Conservation (phyloP, 1,139 yeast species). For the Candida buenavistaensis region DNA sequence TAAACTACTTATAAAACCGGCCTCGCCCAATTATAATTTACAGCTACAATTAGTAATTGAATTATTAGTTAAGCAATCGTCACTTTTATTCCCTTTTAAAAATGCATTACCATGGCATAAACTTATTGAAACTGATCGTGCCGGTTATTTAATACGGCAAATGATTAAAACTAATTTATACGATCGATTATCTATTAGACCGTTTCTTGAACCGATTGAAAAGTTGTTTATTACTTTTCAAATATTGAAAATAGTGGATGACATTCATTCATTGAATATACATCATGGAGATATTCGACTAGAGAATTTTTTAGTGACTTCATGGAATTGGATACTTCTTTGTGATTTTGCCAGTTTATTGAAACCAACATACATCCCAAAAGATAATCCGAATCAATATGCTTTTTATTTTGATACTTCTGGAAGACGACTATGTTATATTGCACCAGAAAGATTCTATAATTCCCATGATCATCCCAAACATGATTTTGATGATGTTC, state of each 20-base stretch:
- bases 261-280: conserved; percentile 61
- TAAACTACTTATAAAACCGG: conserved; percentile 80
- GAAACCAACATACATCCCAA: conserved; percentile 87
- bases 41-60: conserved; percentile 36
- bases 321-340: conserved; percentile 85
- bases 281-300: conserved; percentile 91
- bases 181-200: conserved; percentile 84
- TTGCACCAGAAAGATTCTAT: conserved; percentile 91
- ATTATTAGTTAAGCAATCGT: conserved; percentile 33
- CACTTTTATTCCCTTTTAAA: conserved; percentile 49
- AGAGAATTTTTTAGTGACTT: conserved; percentile 82
- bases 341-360: conserved; percentile 76
- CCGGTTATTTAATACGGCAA: conserved; percentile 87
- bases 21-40: conserved; percentile 36
- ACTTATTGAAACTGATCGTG: conserved; percentile 84
- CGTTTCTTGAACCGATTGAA: conserved; percentile 80
- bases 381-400: conserved; percentile 92
- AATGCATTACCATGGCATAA: conserved; percentile 72
- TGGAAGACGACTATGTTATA: conserved; percentile 79
- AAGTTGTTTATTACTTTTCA: conserved; percentile 86
- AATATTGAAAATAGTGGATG: conserved; percentile 57
- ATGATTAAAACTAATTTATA: conserved; percentile 74
- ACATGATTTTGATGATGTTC: conserved; percentile 26
- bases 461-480: conserved; percentile 22
- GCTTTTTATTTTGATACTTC: conserved; percentile 92